phyloP scores from a whole-genome alignment of 306 rosid species.

The Ormosia emarginata region DNA sequence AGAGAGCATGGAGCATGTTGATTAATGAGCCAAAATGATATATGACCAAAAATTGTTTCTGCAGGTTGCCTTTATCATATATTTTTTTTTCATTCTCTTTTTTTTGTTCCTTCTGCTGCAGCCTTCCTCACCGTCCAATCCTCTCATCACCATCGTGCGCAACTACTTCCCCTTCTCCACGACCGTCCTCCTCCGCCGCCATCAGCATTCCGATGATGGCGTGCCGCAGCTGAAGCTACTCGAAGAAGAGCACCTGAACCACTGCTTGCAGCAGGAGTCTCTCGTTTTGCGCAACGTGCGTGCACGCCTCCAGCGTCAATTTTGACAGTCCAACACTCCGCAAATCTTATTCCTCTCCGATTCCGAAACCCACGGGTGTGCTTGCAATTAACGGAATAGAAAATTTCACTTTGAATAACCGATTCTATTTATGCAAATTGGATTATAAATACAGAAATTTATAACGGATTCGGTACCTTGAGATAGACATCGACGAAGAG shows the following conservation, averaged over 20 bases:
- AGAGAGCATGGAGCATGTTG: too few species aligned
- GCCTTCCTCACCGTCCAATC: too few species aligned
- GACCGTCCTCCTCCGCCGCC: conserved; percentile 51
- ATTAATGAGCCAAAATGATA: too few species aligned
- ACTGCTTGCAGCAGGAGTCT: conserved; percentile 90
- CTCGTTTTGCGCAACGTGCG: conserved; percentile 98
- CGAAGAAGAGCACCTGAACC: conserved; percentile 86
- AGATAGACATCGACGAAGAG: conserved; percentile 90
- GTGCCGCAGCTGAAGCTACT: conserved; percentile 95
- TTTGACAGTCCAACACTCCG: conserved; percentile 78
- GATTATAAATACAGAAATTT: not conserved
- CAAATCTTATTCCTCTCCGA: conserved; percentile 73
- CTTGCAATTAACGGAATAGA: conserved; percentile 32
- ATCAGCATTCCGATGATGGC: conserved; percentile 78
- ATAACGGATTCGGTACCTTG: conserved; percentile 44
- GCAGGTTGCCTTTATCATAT: too few species aligned
- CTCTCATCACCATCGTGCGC: conserved; percentile 29
- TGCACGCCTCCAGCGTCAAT: conserved; percentile 89
- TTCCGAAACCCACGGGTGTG: conserved; percentile 79
- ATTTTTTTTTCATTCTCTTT: too few species aligned
- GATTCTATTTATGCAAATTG: not conserved
- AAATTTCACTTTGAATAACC: not conserved
- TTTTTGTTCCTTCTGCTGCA: too few species aligned
- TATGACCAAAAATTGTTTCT: too few species aligned
- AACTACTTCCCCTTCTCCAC: not conserved